Base-by-base conservation (phyloP, 345 rosid genomes). In the Salix koriyanagi region DNA sequence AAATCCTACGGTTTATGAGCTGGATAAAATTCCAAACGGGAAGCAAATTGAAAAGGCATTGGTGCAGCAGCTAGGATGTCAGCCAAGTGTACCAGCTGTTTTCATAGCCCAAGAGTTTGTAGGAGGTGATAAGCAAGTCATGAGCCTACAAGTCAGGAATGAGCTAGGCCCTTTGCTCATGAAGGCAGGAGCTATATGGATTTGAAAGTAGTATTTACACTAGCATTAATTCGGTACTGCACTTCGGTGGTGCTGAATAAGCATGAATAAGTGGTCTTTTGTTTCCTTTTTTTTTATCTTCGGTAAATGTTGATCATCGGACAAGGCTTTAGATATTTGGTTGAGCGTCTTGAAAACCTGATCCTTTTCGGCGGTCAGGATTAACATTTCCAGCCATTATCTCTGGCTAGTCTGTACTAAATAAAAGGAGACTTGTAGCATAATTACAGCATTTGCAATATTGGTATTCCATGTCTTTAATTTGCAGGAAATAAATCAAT, bases 151-250 rank as follows among this genome's bases (percentile, higher is more conserved):
- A 37, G 85, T 94, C 54, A 87, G 76, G 85, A 90, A 93, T 76
- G 84, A 90, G 80, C 85, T 94, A 3, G 91, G 79, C 39, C 79
- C 91, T 10, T 52, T 87, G 80, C 98, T 94, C 65, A 86, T 81
- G 70, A 81, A 83, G 56, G 98, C 97, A 34, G 90, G 95, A 26
- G 98, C 98, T 23, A 91, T 94, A 16, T 94, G 97, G 95, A 69
- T 94, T 19, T 94, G 88, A 71, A 71, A 30, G 68, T 30, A 15
- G 32, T 12, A 56, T n/a, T 25, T 25, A 25, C 25, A 25, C 25
- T 25, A 25, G 25, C 25, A 25, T 25, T 25, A 4, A n/a, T n/a
- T n/a, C 26, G 11, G 62, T 1, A 19, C 25, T 52, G 11, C 19
- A 2, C 13, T 41, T 52, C 21, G 60, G 23, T 19, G 3, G 25